phyloP scores from a whole-genome alignment of 2,329 filamentous ascomycete genomes.

The Elsinoe perseae region DNA sequence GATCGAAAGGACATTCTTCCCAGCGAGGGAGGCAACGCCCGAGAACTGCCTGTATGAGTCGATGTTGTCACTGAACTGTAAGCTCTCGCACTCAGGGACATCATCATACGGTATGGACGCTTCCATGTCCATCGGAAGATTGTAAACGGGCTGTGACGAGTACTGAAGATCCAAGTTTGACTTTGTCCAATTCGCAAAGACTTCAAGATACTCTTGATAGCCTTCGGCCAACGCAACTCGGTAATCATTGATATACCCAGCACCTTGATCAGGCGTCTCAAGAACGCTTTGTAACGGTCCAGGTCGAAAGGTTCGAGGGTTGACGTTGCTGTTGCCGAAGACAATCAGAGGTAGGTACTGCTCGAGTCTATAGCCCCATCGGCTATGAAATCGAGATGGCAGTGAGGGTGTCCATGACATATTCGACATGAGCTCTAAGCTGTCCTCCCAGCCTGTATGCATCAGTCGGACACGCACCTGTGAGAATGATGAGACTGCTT shows the following conservation, averaged over 20 bases:
- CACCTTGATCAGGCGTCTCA: conserved; percentile 22
- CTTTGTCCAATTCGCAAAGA: conserved; percentile 25
- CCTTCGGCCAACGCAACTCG: conserved; percentile 25
- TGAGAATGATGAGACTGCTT: too few relatives aligned
- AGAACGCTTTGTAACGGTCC: conserved; percentile 22
- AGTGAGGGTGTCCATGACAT: conserved; percentile 23
- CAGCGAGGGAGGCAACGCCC: conserved; percentile 29
- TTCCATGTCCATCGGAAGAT: conserved; percentile 31
- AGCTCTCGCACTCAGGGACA: conserved; percentile 30
- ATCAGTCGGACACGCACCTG: too few relatives aligned
- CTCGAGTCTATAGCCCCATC: conserved; percentile 26
- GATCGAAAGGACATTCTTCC: conserved; percentile 28
- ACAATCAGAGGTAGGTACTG: conserved; percentile 29
- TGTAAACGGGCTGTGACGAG: conserved; percentile 30
- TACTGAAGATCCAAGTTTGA: conserved; percentile 24
- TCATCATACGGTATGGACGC: conserved; percentile 27
- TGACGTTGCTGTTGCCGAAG: conserved; percentile 21
- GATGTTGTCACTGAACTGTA: conserved; percentile 28
- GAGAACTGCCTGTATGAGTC: conserved; percentile 31
- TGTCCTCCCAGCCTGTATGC: conserved; percentile 18
- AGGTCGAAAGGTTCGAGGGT: conserved; percentile 19
- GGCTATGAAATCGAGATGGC: conserved; percentile 21
- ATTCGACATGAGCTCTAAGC: background rate
- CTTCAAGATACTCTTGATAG: conserved; percentile 27
- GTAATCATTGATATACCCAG: conserved; percentile 27